Evolutionary conservation across 179 eudicot species (phyloP).

Genomic region (Silene noctiflora): DNA sequence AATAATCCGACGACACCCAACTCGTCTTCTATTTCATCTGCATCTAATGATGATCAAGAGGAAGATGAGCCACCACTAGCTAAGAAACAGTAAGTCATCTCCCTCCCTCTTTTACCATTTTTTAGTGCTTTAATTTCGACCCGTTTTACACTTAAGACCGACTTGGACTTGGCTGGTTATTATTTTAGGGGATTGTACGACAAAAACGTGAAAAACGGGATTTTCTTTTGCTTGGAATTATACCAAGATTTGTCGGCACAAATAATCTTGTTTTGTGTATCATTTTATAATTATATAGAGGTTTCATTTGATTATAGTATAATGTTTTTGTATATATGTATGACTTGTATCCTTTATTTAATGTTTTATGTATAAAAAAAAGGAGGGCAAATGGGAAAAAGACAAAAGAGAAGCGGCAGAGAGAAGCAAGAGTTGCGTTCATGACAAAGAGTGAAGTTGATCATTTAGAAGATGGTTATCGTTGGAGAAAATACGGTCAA

Average conservation of each 20-base stretch:
- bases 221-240: constrained; percentile 13
- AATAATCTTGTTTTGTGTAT: too few species aligned
- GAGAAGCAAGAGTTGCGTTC: constrained; percentile 48
- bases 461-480: constrained; percentile 50
- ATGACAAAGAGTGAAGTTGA: constrained; percentile 56
- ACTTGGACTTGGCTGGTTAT: too few species aligned
- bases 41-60: constrained; percentile 36
- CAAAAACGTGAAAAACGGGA: background rate
- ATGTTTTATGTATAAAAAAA: too few species aligned
- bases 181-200: background rate
- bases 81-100: constrained; percentile 40
- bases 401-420: constrained; percentile 42
- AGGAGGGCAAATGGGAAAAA: constrained; percentile 26
- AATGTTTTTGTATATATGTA: too few species aligned
- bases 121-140: too few species aligned
- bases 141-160: too few species aligned
- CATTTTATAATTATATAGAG: too few species aligned
- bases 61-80: constrained; percentile 18
- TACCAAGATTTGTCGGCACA: constrained; percentile 18
- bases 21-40: constrained; percentile 44
- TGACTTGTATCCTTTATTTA: too few species aligned
- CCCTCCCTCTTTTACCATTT: too few species aligned
- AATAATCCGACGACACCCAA: constrained; percentile 42
- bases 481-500: constrained; percentile 50
- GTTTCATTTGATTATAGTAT: too few species aligned